Base-by-base conservation (phyloP, 371 early-diverging fungal species). In the Mortierella polycephala region DNA sequence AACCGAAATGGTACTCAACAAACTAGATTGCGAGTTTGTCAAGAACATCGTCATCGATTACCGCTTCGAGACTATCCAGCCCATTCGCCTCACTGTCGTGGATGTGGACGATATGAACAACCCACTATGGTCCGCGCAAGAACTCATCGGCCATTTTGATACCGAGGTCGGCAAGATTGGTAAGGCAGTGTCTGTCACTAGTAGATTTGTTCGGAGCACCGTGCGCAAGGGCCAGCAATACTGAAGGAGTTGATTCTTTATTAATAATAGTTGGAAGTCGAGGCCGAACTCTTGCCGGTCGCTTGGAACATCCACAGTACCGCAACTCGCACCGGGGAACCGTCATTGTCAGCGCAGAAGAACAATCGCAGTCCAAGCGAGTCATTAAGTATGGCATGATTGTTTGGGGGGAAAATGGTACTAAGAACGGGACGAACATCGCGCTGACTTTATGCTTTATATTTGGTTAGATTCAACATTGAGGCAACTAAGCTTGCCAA, bases 11-110 rank as follows among this genome's bases (percentile, higher is more conserved):
- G 58, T 88, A 13, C 69, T 73, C 61, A 81, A 87, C 64, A 80
- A 80, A 49, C 63, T 82, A 39, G 81, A 82, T 40, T 87, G 87
- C 40, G 80, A 81, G 21, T 88, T 88, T 67, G 67, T 83, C 23
- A 85, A 51, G 44, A 60, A 75, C 41, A 69, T 87, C 49, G 13
- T 74, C 11, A 58, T 86, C 21, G 82, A 84, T 46, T 88, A 85
- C 67, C 80, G 71, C 23, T 88, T 88, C 74, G 88, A 88, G 69
- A 71, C 80, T 18, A 65, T 81, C 9, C 85, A 87, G 66, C 56
- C 53, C 11, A 61, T 85, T 40, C 79, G 76, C 51, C 85, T 87
- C 66, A 79, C 82, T 5, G 74, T 85, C 4, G 80, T 84, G 10
- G 84, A 86, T 56, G 81, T 85, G 23, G 85, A 87, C 63, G 82